Evolutionary conservation across 2,329 filamentous ascomycete species (phyloP), one percentile per base, ranked within the genome.

Genomic region (Sporothrix inflata): DNA sequence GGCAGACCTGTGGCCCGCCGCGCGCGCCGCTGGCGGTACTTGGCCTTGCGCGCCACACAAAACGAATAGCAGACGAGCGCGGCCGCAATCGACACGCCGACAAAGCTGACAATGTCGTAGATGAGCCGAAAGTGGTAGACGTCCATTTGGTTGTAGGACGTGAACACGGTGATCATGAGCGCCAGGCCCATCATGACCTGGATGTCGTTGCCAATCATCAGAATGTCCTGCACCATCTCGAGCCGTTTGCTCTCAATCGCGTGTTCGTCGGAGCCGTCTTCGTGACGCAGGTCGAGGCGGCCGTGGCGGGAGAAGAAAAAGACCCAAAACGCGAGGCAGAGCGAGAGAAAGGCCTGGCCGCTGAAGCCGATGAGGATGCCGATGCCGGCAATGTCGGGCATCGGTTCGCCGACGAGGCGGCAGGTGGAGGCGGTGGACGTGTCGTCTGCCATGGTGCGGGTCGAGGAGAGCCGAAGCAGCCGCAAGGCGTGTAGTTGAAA

Each of bases 131-230:
- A 67, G 68, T 80, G 79, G 72, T 80, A 80, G 30, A 79, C 73
- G 65, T 79, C 79, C 27, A 80, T 77, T 1, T 72, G 47, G 42
- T 75, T 73, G 19, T 70, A 74, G 7, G 74, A 76, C 6, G 76
- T n/a, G 73, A 79, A 78, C 30, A 74, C 74, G 11, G 77, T 79
- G 49, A 79, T 75, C 73, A 80, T 76, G 61, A 78, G 77, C n/a
- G 78, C 78, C n/a, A 76, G 12, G 6, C 68, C 68, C 75, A 16
- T 66, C 60, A 79, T 74, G 73, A 79, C 76, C 73, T 81, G 79
- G 68, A 81, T 75, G 55, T 80, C 78, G 27, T 79, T 80, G 21
- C 79, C 79, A 1, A 78, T 73, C 78, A 80, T 80, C 40, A 81
- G 76, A n/a, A 80, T 79, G 27, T 78, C 76, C 1, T 77, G 77